Evolutionary conservation across 2,329 filamentous ascomycete species (phyloP), one percentile per base, ranked within the genome.

Genomic region (Neofusicoccum sp.): DNA sequence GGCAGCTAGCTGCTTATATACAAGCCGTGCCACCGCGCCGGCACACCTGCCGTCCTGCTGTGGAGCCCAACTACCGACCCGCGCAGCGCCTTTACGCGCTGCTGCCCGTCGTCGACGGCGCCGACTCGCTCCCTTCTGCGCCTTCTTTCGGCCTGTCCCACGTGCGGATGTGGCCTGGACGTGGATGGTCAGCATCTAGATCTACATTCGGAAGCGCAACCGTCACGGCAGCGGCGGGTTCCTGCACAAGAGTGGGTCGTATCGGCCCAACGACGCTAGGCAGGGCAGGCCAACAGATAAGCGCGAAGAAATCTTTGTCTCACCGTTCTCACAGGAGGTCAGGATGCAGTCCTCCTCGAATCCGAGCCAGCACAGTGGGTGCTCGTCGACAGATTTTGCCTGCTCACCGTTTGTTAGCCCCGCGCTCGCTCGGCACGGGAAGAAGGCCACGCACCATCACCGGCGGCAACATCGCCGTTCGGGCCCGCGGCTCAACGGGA

Each of bases 261-360:
- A 22, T 59, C 56, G 56, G 62, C 62, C 62, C 56, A 54, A 60
- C 56, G 47, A 47, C 49, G 47, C 62, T 60, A 61, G 47, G 28
- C 39, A 41, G 39, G 37, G 16, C 50, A 36, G 50, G 50, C 36
- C 50, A 41, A 60, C 31, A 62, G 61, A 64, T 61, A 68, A 66
- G 56, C 52, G 41, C 45, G 45, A 52, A 52, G 47, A 59, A 59
- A 54, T 54, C 54, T 60, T 36, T 48, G 50, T 82, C 89, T 77
- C 81, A 96, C 94, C 94, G 78, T 89, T 91, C 73, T 92, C 90
- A 79, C 93, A 97, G 68, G 92, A 92, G 39, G 93, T 97, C 72
- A 98, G 88, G 68, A 99, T 97, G 66, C 90, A 90, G 70, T 96
- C 89, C 74, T 97, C 90, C 61, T 94, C 93, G 71, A 99, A 99